These are phyloP conservation scores for Arbutus unedo DNA, from an alignment of 148 eudicot species.

Conservation along the genomic window DNA sequence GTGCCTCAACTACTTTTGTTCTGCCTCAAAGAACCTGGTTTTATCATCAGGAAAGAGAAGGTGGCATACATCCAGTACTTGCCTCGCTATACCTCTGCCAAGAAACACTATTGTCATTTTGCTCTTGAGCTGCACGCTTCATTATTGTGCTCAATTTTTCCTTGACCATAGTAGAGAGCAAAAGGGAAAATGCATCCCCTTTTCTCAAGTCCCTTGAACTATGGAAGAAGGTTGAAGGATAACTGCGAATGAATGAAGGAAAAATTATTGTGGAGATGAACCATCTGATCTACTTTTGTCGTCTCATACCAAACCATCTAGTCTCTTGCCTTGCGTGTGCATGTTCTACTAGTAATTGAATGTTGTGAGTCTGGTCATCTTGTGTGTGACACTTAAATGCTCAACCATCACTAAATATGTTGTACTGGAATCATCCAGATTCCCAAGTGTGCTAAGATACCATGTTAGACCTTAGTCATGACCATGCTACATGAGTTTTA, in stretches of 20 bases:
- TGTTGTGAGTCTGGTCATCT: neutral
- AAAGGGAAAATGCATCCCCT: neutral
- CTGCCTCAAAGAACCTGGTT: neutral
- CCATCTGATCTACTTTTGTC: neutral
- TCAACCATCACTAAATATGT: neutral
- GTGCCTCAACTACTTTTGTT: neutral
- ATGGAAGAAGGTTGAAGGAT: too few relatives aligned
- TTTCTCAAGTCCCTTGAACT: too few relatives aligned
- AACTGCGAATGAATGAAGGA: neutral
- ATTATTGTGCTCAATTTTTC: neutral
- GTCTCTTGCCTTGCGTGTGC: neutral
- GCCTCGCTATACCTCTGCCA: neutral
- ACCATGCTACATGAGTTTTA: neutral
- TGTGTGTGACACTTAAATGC: neutral
- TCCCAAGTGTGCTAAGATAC: neutral
- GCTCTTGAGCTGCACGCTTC: neutral
- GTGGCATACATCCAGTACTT: neutral
- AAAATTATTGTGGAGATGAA: neutral
- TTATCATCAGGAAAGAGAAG: neutral
- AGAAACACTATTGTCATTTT: neutral
- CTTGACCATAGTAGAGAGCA: neutral
- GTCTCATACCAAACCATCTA: neutral
- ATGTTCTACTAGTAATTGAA: neutral
- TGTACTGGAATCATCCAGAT: too few relatives aligned
- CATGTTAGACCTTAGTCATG: neutral